Evolutionary conservation across 73 alveolate species (phyloP).

Genomic region (Paramecium sexaurelia): DNA sequence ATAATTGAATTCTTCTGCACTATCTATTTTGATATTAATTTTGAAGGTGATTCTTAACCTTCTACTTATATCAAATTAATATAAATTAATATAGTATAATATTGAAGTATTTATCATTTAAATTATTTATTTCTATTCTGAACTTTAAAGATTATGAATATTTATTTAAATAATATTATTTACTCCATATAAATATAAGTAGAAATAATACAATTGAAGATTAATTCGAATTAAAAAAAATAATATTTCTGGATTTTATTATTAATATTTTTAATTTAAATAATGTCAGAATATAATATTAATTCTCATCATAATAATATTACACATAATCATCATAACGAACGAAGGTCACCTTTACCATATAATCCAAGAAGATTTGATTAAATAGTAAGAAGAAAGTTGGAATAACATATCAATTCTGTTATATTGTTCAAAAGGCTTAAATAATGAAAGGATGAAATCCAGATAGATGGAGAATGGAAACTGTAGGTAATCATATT

Average conservation of each 20-base stretch:
- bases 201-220: not conserved
- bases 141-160: too few relatives aligned
- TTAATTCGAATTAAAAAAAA: not conserved
- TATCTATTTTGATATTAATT: conserved; percentile 76
- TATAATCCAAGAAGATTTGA: conserved; percentile 36
- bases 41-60: too few relatives aligned
- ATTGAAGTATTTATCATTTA: too few relatives aligned
- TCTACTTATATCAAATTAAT: too few relatives aligned
- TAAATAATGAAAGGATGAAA: conserved; percentile 85
- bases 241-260: not conserved
- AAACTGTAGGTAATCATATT: conserved; percentile 96
- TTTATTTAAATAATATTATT: too few relatives aligned
- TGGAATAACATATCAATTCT: not conserved
- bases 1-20: conserved; percentile 50
- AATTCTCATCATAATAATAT: not conserved
- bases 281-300: not conserved
- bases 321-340: not conserved
- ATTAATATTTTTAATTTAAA: not conserved
- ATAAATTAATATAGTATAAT: too few relatives aligned
- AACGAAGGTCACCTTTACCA: not conserved
- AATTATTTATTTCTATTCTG: too few relatives aligned
- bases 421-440: conserved; percentile 41
- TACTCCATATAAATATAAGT: too few relatives aligned
- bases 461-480: conserved; percentile 96
- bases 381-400: not conserved